Evolutionary conservation across 306 rosid genomes (phyloP), one percentile per base, ranked within the genome.

Genomic region (Ziziphus jujuba): DNA sequence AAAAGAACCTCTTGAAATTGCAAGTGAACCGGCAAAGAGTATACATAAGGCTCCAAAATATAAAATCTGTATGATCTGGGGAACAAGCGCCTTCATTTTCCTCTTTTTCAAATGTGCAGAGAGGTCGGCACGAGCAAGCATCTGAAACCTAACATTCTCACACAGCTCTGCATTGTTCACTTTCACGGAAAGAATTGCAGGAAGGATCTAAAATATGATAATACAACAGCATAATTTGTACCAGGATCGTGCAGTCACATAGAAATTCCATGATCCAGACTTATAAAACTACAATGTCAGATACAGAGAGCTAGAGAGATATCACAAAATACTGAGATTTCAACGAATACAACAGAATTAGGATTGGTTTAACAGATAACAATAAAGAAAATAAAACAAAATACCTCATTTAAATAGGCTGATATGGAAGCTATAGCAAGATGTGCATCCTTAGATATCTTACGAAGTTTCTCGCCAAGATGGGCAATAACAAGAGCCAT

Each of bases 61-160:
- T 65, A 89, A 71, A 61, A 87, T 76, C 66, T 89, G 92, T 57
- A 78, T 57, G 24, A 87, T 78, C 85, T 84, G 98, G 68, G 98
- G 98, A 80, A 87, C 84, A 52, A 89, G 66, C 19, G 95, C 92
- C 71, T 89, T 92, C 96, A 92, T 87, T 77, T 81, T 92, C 80
- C 77, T 92, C 82, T 89, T 92, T 72, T 74, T 81, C 80, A 87
- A 76, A 63, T 33, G 82, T 62, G 74, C 83, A 65, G 57, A 82
- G 62, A 77, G 75, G 82, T 92, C 92, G 44, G 78, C 64, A 56
- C 44, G 77, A 73, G 88, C 95, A 67, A 92, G 87, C 81, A 76
- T 85, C 78, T 70, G 72, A 81, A 92, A 92, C 75, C 91, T 79
- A 76, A 72, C 74, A 72, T 72, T 84, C 85, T 92, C 98, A 59